Base-by-base conservation (phyloP, 2,329 filamentous ascomycete genomes). In the Monosporascus sp. region DNA sequence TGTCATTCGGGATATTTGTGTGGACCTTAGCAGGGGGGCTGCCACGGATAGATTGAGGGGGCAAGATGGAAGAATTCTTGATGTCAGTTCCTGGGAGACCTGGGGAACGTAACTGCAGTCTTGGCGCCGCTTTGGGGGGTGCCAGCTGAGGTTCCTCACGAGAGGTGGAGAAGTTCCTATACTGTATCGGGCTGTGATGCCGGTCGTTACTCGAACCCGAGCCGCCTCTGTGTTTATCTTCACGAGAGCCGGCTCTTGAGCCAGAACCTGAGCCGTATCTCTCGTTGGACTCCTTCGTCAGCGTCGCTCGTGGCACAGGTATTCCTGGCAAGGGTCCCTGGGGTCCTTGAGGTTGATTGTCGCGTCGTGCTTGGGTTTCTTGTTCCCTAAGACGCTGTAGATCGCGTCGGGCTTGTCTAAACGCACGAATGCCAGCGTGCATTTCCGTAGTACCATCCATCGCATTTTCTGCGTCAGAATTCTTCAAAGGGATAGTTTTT, bases 381-480 rank as follows among this genome's bases (percentile, higher is more conserved):
- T 75, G 56, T 58, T 83, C 81, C 64, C 77, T 82, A 60, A 79
- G 74, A 54, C 70, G 77, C 57, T 83, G 80, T 17, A 83, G 68
- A 51, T 84, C 80, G 14, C 79, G 74, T 11, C 79, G 74, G 1
- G 80, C 81, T 60, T 84, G 80, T 27, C 79, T 72, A 60, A 84
- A 84, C 2, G 80, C 78, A 50, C 74, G 77, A 20, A 83, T 68
- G 0, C 81, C 81, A 2, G 77, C 75, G 53, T 81, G 76, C 65
- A 70, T 9, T 61, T 66, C 38, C 58, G 58, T 24, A 37, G 45
- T 4, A 55, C 47, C 48, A n/a, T 66, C 61, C 15, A 38, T 27
- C 46, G 54, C 54, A n/a, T 57, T 55, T 9, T 58, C 60, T 15
- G 36, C 18, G 7, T 59, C 59, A 8, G 41, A 45, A 24, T 57